Percentiles rank a stretch among this genome's conserved stretches.
phyloP scores from a whole-genome alignment of 1,284 basidiomycete species.

The Cystobasidiaceae sp. region DNA sequence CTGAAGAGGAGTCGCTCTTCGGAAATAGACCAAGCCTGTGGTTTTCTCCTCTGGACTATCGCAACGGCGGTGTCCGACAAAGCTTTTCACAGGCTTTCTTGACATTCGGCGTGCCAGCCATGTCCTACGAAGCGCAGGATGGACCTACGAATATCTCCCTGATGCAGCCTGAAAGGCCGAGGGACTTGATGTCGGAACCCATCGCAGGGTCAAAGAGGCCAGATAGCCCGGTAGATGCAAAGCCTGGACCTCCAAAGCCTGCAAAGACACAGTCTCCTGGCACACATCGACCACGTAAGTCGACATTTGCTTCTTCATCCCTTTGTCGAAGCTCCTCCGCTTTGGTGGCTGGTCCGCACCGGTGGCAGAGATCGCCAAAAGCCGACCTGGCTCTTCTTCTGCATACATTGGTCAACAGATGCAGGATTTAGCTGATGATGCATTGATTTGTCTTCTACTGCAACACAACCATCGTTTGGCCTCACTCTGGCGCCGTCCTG shows the following conservation, averaged over 20 bases:
- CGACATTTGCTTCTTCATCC: not conserved
- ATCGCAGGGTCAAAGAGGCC: slow-evolving; percentile 12
- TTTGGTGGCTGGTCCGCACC: not conserved
- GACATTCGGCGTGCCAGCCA: not conserved
- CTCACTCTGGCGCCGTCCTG: too few species aligned
- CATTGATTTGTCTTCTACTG: too few species aligned
- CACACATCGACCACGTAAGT: slow-evolving; percentile 25
- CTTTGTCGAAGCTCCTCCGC: not conserved
- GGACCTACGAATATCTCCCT: slow-evolving; percentile 22
- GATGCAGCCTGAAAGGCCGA: not conserved
- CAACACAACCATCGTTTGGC: too few species aligned
- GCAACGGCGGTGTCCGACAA: too few species aligned
- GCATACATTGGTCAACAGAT: too few species aligned
- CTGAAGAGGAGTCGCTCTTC: too few species aligned
- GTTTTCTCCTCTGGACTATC: too few species aligned
- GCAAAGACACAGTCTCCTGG: slow-evolving; percentile 29
- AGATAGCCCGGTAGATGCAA: slow-evolving; percentile 10
- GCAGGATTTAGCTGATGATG: too few species aligned
- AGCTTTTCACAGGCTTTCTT: too few species aligned
- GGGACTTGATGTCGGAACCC: slow-evolving; percentile 9
- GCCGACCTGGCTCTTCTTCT: too few species aligned
- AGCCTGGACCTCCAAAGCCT: slow-evolving; percentile 17
- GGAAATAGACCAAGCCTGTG: too few species aligned
- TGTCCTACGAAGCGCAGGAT: slow-evolving; percentile 13
- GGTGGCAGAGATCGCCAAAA: too few species aligned